Base-by-base conservation (phyloP, 78 protist species). In the Reticulomyxa filosa region DNA sequence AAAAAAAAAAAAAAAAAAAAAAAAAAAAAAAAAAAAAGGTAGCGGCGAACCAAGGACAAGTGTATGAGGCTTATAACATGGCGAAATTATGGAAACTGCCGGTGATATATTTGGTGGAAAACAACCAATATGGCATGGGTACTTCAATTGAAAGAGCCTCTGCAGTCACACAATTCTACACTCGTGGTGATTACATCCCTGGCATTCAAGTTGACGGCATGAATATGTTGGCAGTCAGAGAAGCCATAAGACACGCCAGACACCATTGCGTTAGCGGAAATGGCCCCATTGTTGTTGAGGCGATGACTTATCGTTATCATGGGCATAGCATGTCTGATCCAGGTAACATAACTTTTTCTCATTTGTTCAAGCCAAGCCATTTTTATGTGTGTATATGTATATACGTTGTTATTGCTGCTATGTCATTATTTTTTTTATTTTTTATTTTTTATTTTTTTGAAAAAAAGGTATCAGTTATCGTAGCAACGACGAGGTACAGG, bases 281-380 rank as follows among this genome's bases (percentile, higher is more conserved):
- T 25, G 72, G 59, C 0, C 72, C 72, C 17, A 22, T 87, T 23
- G 65, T 87, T 32, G 1, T 90, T 38, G 88, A 83, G 72, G 42
- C 80, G 72, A 74, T 77, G 37, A 87, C 95, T 25, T 91, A 91
- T 73, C 89, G 97, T 59, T 91, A 91, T 75, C 73, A 73, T n/a
- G 80, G 97, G 46, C 97, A 91, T 85, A 76, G 86, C 29, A 91
- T 91, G 97, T 78, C 87, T 46, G 97, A 91, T 74, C 97, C 97
- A 30, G 97, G 92, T 63, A 77, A n/a, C n/a, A n/a, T n/a, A n/a
- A n/a, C n/a, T n/a, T n/a, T n/a, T n/a, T n/a, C n/a, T n/a, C n/a
- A n/a, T n/a, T n/a, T n/a, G n/a, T n/a, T n/a, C n/a, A n/a, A n/a
- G n/a, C n/a, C n/a, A n/a, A n/a, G n/a, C n/a, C n/a, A n/a, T n/a